These are phyloP conservation scores for Cyamopsis tetragonoloba DNA, from an alignment of 306 rosid species.

Conservation along the genomic window DNA sequence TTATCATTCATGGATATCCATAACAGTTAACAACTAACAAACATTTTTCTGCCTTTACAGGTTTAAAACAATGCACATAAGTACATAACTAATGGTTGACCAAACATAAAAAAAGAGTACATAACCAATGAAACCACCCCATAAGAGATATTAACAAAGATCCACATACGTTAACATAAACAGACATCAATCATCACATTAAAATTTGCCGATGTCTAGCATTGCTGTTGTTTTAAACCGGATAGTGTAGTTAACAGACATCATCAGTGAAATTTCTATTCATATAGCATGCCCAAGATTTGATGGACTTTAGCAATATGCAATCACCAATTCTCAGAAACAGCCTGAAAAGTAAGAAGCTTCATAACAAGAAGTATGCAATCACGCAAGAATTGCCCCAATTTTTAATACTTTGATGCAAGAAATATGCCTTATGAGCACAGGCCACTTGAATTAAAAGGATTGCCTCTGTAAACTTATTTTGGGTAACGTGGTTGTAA, in stretches of 20 bases:
- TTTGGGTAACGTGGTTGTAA: neutral
- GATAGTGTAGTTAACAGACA: neutral
- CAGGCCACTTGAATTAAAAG: conserved; percentile 4
- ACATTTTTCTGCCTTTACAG: neutral
- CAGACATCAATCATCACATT: neutral
- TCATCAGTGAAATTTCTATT: neutral
- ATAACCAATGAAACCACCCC: neutral
- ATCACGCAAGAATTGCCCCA: neutral
- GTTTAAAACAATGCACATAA: neutral
- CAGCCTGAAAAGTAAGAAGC: neutral
- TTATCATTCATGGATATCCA: neutral
- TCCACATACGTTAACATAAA: neutral
- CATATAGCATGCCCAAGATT: conserved; percentile 4
- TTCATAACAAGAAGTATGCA: neutral
- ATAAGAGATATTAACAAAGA: neutral
- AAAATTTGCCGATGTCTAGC: neutral
- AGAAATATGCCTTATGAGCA: neutral
- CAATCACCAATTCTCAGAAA: neutral
- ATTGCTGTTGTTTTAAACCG: neutral
- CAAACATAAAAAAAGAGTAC: too few species aligned
- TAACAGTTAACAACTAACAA: neutral
- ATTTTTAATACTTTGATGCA: neutral
- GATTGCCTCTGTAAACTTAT: neutral
- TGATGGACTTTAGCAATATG: conserved; percentile 1
- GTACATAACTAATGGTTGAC: too few species aligned